Percentiles rank a stretch among this genome's conserved stretches.
Conservation (phyloP, 441 rosid genomes). For the Lepidium campestre region DNA sequence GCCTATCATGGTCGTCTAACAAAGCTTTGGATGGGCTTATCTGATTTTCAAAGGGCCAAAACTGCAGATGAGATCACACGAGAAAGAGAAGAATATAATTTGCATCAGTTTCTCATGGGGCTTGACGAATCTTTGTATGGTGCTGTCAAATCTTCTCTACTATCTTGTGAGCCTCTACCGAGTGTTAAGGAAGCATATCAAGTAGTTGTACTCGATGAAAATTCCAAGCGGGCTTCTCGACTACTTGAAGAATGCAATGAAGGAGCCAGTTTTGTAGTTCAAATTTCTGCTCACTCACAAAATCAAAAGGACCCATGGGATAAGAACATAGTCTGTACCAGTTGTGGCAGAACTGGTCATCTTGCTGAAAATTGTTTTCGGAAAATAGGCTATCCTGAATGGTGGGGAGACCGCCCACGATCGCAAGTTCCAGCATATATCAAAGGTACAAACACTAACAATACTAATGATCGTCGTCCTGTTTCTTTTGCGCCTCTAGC, state of each 20-base stretch:
- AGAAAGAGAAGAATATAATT: not conserved
- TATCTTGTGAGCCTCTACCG: not conserved
- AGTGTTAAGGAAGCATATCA: not conserved
- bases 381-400: not conserved
- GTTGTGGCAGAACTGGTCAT: not conserved
- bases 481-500: too few species aligned
- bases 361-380: not conserved
- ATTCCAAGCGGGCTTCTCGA: not conserved
- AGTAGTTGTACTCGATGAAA: not conserved
- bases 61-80: not conserved
- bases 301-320: not conserved
- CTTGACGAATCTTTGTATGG: not conserved
- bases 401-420: not conserved
- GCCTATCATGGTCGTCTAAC: not conserved
- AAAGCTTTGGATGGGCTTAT: not conserved
- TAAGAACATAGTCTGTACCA: not conserved
- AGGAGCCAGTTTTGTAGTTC: not conserved
- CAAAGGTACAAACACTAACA: too few species aligned
- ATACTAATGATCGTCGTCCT: too few species aligned
- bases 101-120: not conserved
- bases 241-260: not conserved
- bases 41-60: not conserved
- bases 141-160: not conserved
- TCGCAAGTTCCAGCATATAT: too few species aligned
- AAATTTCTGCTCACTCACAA: not conserved